These are phyloP conservation scores for Cynanchum wilfordii DNA, from an alignment of 257 asterid genomes.

Conservation along the genomic window DNA sequence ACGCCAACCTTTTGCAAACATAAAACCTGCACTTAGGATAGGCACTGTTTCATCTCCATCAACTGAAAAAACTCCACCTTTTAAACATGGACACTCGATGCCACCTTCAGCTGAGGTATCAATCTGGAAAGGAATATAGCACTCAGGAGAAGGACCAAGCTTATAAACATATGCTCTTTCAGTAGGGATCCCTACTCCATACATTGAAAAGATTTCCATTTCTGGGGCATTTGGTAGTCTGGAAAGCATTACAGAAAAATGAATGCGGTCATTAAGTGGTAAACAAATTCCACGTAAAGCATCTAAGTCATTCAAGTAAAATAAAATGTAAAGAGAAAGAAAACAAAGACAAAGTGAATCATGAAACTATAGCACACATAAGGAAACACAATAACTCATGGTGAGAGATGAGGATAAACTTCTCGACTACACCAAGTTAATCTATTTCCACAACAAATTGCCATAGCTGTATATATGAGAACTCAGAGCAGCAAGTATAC, in stretches of 20 bases:
- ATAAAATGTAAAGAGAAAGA: not conserved
- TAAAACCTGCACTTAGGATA: constrained; percentile 68
- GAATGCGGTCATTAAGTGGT: not conserved
- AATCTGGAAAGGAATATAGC: constrained; percentile 71
- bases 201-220: constrained; percentile 84
- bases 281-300: not conserved
- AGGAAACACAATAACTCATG: not conserved
- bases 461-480: not conserved
- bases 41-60: constrained; percentile 91
- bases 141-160: constrained; percentile 51
- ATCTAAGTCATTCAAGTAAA: not conserved
- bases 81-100: constrained; percentile 46
- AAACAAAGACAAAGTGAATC: not conserved
- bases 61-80: constrained; percentile 69
- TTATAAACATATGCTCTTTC: constrained; percentile 83
- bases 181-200: constrained; percentile 89
- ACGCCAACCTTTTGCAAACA: constrained; percentile 74
- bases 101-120: constrained; percentile 69
- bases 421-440: too few relatives aligned
- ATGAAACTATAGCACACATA: not conserved
- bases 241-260: constrained; percentile 20
- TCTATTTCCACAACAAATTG: not conserved
- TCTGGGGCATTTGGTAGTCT: constrained; percentile 80
- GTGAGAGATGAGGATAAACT: not conserved
- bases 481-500: not conserved